These are phyloP conservation scores for Rhazya stricta DNA, from an alignment of 257 asterid species.

Conservation along the genomic window DNA sequence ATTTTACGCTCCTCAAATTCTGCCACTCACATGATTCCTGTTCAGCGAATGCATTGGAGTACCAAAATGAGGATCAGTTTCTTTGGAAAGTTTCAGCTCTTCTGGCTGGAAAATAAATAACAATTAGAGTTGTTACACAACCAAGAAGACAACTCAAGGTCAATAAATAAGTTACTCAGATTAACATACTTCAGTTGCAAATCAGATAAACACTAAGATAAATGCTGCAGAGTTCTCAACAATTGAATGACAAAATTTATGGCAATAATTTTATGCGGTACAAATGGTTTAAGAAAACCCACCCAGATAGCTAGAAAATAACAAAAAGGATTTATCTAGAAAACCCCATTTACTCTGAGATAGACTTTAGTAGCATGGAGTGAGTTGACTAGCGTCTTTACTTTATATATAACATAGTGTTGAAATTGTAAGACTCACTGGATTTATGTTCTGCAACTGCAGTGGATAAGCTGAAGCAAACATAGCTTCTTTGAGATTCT, in stretches of 20 bases:
- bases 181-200: neutral
- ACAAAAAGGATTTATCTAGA: neutral
- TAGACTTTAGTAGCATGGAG: neutral
- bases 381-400: neutral
- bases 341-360: neutral
- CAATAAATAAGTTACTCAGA: neutral
- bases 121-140: neutral
- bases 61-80: conserved; percentile 6
- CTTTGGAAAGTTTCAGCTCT: neutral
- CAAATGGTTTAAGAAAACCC: neutral
- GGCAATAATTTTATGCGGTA: neutral
- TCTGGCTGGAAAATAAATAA: conserved; percentile 6
- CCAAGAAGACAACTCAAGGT: neutral
- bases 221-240: neutral
- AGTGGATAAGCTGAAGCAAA: neutral
- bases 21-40: conserved; percentile 20
- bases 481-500: neutral
- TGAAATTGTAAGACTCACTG: neutral
- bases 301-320: neutral
- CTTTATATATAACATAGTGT: no score
- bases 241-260: neutral
- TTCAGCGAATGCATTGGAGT: conserved; percentile 17
- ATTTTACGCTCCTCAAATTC: neutral
- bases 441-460: conserved; percentile 2
- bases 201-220: neutral